Evolutionary conservation across 1,284 basidiomycete genomes (phyloP).

Genomic region (Cryptococcus sp.): DNA sequence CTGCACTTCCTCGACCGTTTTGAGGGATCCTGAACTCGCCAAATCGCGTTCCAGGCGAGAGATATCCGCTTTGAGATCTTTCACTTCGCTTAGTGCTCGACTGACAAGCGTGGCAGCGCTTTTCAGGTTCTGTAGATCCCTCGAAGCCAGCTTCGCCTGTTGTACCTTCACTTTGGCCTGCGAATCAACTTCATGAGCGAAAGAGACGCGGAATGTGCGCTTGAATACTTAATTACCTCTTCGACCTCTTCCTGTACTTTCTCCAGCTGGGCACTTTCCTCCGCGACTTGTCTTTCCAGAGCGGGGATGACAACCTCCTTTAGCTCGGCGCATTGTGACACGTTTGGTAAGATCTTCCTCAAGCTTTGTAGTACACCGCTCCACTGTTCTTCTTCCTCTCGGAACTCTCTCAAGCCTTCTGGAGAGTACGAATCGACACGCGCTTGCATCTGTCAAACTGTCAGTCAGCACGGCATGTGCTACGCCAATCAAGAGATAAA

Average conservation of each 20-base stretch:
- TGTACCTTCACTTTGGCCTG: constrained; percentile 44
- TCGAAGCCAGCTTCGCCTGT: constrained; percentile 46
- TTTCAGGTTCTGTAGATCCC: constrained; percentile 67
- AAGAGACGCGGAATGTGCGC: too few relatives aligned
- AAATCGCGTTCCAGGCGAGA: constrained; percentile 69
- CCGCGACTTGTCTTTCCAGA: constrained; percentile 66
- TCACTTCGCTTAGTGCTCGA: constrained; percentile 66
- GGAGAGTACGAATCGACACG: constrained; percentile 25
- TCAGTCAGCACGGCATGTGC: constrained; percentile 45
- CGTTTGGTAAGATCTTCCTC: constrained; percentile 61
- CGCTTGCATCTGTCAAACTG: constrained; percentile 61
- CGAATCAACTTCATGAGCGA: background rate
- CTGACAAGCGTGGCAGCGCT: constrained; percentile 65
- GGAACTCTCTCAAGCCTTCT: constrained; percentile 48
- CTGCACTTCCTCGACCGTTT: constrained; percentile 82
- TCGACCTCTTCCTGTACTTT: constrained; percentile 61
- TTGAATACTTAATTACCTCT: constrained; percentile 35
- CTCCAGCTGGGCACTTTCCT: constrained; percentile 61
- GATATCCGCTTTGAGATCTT: constrained; percentile 67
- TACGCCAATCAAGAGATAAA: background rate
- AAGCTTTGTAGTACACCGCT: constrained; percentile 62
- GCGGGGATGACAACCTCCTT: constrained; percentile 65
- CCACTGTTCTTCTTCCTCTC: constrained; percentile 65
- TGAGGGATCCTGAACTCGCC: constrained; percentile 68
- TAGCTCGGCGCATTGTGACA: constrained; percentile 54